Base-by-base conservation (phyloP, 1,139 yeast genomes). In the Kluyveromyces sp. region DNA sequence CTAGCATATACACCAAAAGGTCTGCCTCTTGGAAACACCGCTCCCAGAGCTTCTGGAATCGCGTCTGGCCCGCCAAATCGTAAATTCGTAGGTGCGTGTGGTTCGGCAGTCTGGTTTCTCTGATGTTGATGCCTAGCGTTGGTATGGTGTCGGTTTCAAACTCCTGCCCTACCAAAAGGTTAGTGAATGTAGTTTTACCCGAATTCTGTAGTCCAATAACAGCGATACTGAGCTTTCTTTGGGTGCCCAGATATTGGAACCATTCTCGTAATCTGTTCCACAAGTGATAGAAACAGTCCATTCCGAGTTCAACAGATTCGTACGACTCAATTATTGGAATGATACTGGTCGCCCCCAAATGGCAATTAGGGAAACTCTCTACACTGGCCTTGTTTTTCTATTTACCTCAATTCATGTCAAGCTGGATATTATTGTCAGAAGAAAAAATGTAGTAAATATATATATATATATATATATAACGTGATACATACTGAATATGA, bases 121-220 rank as follows among this genome's bases (percentile, higher is more conserved):
- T 50, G 41, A 47, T 43, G 25, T 48, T 51, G 34, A 53, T 45
- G 7, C 58, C 58, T 10, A 55, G 35, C 1, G 58, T 55, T 3
- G 58, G 58, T 7, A 55, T 50, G 3, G 56, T 53, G 43, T 55
- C 57, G 7, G 43, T 47, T 33, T 48, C 53, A 38, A 55, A 55
- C 26, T 52, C 46, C 34, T 46, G 45, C 7, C 55, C 54, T 26
- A 53, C 47, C 7, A 55, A 47, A 25, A 52, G 39, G 4, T 42
- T 37, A 4, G 53, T 49, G 41, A 55, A 45, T 3, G 56, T 53
- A 8, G 58, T 53, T 48, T 55, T 55, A 25, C 58, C 58, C 7
- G 57, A 53, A 49, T 55, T 55, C 43, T 55, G 58, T 37, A 53
- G 43, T 8, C 58, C 58, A 34, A 55, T 49, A 29, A 53, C 48